These are phyloP conservation scores for Penicillium coffeae DNA, from an alignment of 495 filamentous ascomycete genomes.

Conservation along the genomic window DNA sequence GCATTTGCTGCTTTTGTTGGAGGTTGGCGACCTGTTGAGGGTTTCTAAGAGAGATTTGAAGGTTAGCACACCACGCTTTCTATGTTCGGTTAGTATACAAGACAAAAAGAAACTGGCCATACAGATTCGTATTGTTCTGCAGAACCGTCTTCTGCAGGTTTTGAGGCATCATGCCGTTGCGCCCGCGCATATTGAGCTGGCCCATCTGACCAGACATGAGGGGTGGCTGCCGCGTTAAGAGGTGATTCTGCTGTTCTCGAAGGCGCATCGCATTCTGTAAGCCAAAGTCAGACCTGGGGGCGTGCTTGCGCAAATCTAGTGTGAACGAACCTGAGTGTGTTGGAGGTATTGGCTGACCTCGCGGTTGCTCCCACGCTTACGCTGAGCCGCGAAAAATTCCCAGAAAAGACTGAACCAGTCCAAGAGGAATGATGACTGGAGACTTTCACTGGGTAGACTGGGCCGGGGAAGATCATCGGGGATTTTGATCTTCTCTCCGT, in stretches of 20 bases:
- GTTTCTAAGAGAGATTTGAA: slow-evolving; percentile 20
- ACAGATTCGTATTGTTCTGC: slow-evolving; percentile 60
- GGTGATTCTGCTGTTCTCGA: slow-evolving; percentile 54
- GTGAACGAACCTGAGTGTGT: slow-evolving; percentile 69
- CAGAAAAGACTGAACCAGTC: slow-evolving; percentile 98
- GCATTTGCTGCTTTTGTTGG: slow-evolving; percentile 61
- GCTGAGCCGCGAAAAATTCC: slow-evolving; percentile 84
- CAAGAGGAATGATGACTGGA: slow-evolving; percentile 74
- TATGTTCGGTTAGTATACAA: background rate
- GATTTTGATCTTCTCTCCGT: slow-evolving; percentile 65
- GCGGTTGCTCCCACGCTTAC: slow-evolving; percentile 53
- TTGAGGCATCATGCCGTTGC: slow-evolving; percentile 41
- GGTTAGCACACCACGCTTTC: background rate
- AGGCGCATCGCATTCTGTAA: slow-evolving; percentile 39
- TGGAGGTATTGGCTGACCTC: slow-evolving; percentile 66
- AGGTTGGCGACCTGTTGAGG: slow-evolving; percentile 55
- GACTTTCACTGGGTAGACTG: slow-evolving; percentile 55
- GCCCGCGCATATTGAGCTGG: slow-evolving; percentile 49
- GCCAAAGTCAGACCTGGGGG: slow-evolving; percentile 14
- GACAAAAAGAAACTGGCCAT: background rate
- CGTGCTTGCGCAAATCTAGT: background rate
- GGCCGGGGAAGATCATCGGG: slow-evolving; percentile 78
- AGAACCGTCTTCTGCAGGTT: slow-evolving; percentile 69
- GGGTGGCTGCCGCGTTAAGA: slow-evolving; percentile 68
- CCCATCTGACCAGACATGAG: slow-evolving; percentile 65